These are phyloP conservation scores for Steccherinum ochraceum DNA, from an alignment of 768 basidiomycete species.

Conservation along the genomic window DNA sequence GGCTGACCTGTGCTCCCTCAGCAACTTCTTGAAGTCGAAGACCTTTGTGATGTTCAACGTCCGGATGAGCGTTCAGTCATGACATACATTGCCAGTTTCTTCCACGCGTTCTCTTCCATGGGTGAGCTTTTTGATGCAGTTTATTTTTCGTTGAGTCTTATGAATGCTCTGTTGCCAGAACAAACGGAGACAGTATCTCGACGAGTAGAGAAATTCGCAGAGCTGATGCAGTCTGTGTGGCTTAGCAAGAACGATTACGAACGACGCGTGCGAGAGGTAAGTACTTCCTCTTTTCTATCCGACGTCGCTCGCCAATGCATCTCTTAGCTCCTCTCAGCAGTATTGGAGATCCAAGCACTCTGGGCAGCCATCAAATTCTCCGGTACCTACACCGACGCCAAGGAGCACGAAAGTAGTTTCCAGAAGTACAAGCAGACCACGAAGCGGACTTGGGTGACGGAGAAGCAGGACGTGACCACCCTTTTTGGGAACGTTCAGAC, in stretches of 20 bases:
- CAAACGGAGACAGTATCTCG: constrained; percentile 93
- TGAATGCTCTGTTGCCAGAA: constrained; percentile 41
- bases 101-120: constrained; percentile 97
- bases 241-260: constrained; percentile 87
- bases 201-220: constrained; percentile 92
- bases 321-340: constrained; percentile 54
- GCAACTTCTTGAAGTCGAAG: constrained; percentile 96
- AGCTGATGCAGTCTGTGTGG: constrained; percentile 93
- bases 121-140: constrained; percentile 48
- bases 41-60: constrained; percentile 78
- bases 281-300: constrained; percentile 16
- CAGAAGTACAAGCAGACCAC: constrained; percentile 77
- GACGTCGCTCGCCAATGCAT: background rate
- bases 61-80: constrained; percentile 97
- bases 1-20: constrained; percentile 25
- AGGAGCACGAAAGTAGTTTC: constrained; percentile 66
- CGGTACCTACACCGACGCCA: constrained; percentile 78
- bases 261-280: constrained; percentile 66
- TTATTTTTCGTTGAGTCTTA: background rate
- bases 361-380: constrained; percentile 66
- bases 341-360: constrained; percentile 57
- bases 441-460: constrained; percentile 84
- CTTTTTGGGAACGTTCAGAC: constrained; percentile 92
- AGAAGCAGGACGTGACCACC: constrained; percentile 81
- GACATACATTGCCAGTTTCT: constrained; percentile 96